Evolutionary conservation across 768 basidiomycete genomes (phyloP).

Genomic region (Rhizopogon vesiculosus): DNA sequence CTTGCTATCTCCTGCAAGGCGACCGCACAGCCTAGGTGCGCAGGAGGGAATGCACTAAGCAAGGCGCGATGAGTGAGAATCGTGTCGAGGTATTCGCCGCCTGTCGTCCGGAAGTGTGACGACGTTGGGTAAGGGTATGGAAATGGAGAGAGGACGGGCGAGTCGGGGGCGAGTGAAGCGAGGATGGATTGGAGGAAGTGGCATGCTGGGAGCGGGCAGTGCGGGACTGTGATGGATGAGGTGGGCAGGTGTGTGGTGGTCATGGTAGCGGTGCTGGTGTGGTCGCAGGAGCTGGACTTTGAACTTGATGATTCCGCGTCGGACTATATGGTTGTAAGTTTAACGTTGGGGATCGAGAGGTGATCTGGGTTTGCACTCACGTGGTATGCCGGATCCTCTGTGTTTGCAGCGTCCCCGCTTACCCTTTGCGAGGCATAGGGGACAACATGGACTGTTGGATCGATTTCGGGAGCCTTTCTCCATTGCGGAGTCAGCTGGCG

Average conservation of each 20-base stretch:
- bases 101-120: conserved; percentile 44
- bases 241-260: conserved; percentile 11
- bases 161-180: conserved; percentile 44
- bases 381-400: conserved; percentile 40
- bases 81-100: conserved; percentile 73
- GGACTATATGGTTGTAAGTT: conserved; percentile 27
- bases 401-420: conserved; percentile 38
- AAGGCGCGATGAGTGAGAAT: conserved; percentile 78
- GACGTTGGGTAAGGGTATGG: conserved; percentile 27
- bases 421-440: conserved; percentile 25
- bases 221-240: conserved; percentile 8
- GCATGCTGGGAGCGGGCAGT: conserved; percentile 42
- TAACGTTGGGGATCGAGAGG: not conserved
- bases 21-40: conserved; percentile 59
- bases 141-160: conserved; percentile 27
- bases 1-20: conserved; percentile 64
- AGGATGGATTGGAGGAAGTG: conserved; percentile 58
- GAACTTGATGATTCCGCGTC: conserved; percentile 42
- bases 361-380: conserved; percentile 22
- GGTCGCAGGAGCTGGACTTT: conserved; percentile 34
- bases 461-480: conserved; percentile 28
- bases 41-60: conserved; percentile 54
- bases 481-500: conserved; percentile 6
- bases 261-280: conserved; percentile 2
- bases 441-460: conserved; percentile 15